Percentiles rank a stretch among this genome's conserved stretches.
phyloP scores from a whole-genome alignment of 164 flowering plant species.

The Nelumbo lutea region DNA sequence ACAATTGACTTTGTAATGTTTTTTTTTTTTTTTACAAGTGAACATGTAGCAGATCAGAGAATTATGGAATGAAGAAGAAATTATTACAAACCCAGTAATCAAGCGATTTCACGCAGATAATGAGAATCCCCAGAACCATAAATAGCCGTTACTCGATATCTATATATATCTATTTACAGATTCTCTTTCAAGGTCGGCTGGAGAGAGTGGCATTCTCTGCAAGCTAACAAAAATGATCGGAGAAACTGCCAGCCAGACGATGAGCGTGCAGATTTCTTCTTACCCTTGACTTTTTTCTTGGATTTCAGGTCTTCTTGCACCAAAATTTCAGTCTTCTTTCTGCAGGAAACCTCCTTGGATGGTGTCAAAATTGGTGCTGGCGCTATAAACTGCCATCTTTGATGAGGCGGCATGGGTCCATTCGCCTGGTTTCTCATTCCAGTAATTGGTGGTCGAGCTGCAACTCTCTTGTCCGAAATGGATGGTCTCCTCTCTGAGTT shows the following conservation, averaged over 20 bases:
- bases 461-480: slow-evolving; percentile 2
- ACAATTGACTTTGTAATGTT: too few species aligned
- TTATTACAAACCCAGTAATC: too few species aligned
- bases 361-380: slow-evolving; percentile 35
- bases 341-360: slow-evolving; percentile 15
- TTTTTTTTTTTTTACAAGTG: too few species aligned
- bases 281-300: slow-evolving; percentile 8
- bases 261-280: slow-evolving; percentile 2
- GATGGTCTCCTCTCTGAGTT: slow-evolving; percentile 25
- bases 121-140: too few species aligned
- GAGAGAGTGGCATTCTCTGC: slow-evolving; percentile 67
- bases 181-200: slow-evolving; percentile 31
- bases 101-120: too few species aligned
- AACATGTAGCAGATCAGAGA: too few species aligned
- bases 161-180: too few species aligned
- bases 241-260: slow-evolving; percentile 40
- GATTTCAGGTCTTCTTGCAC: slow-evolving; percentile 9
- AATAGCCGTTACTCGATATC: too few species aligned
- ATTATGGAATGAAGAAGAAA: too few species aligned
- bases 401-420: slow-evolving; percentile 25
- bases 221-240: slow-evolving; percentile 37
- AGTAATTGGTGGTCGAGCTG: slow-evolving; percentile 7
- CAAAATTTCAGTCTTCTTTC: slow-evolving; percentile 8
- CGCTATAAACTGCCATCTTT: slow-evolving; percentile 52
- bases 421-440: slow-evolving; percentile 3